Base-by-base conservation (phyloP, 164 flowering plant genomes). In the Houttuynia cordata region DNA sequence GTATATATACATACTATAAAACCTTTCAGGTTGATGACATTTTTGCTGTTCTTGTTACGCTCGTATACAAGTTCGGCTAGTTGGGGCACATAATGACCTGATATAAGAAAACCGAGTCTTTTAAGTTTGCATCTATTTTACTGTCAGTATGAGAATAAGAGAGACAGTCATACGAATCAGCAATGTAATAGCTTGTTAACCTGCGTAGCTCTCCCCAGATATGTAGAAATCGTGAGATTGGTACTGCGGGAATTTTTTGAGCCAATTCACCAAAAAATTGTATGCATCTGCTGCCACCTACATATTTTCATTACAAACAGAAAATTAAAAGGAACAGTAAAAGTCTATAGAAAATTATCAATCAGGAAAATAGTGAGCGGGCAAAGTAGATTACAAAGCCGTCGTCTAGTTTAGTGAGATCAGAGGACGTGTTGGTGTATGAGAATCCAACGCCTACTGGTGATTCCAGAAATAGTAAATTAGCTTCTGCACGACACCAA, bases 381-480 rank as follows among this genome's bases (percentile, higher is more conserved):
- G 22, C 15, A 7, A 53, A 53, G 24, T 21, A 75, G 76, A 86
- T 86, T 10, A 74, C 83, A 73, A 82, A 80, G 0, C 15, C 53
- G 67, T 83, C 93, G 61, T 77, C 72, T 30, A 86, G 42, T 15
- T 64, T 68, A 59, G 67, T 56, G 47, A 82, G 73, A 74, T 86
- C 94, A 58, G 80, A 73, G 47, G 83, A 71, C 30, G 83, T 84
- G 68, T 87, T 87, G 59, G 90, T 79, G 74, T 84, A 83, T 45
- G 94, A 87, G 71, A 87, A 87, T 13, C 90, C 90, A 64, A 87
- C 90, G 65, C 94, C 94, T 58, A 75, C 70, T 21, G 94, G 94
- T 7, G 94, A 87, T 57, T 87, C 94, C 70, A 87, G 67, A 72
- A 87, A 87, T n/a, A 87, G 71, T 68, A 87, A 41, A 69, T 87